Conservation (phyloP, 305 asterid species). For the Rubia peregrina region DNA sequence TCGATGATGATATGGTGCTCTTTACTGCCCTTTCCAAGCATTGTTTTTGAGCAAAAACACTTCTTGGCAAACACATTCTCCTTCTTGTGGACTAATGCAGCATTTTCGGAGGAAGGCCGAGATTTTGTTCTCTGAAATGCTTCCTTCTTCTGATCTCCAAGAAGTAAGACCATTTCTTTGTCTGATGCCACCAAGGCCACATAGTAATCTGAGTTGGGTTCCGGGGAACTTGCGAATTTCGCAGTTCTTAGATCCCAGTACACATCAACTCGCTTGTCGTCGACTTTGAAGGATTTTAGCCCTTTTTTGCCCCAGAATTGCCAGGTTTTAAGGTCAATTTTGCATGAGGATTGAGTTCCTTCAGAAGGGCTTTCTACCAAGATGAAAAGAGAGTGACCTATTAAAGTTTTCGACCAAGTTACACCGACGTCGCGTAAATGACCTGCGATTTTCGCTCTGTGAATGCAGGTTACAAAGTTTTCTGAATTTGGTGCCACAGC, state of each 20-base stretch:
- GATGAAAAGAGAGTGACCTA: conserved; percentile 55
- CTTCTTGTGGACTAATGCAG: conserved; percentile 53
- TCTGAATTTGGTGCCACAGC: conserved; percentile 31
- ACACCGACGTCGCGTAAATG: conserved; percentile 33
- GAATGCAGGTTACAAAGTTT: conserved; percentile 58
- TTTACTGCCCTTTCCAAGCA: conserved; percentile 44
- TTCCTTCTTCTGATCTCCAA: conserved; percentile 69
- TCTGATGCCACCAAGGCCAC: conserved; percentile 49
- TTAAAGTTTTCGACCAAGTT: conserved; percentile 65
- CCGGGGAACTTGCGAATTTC: conserved; percentile 47
- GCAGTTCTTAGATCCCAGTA: conserved; percentile 76
- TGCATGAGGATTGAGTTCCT: conserved; percentile 55
- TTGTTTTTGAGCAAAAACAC: conserved; percentile 60
- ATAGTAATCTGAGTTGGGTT: conserved; percentile 60
- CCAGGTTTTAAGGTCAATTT: conserved; percentile 83
- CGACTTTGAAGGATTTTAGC: conserved; percentile 51
- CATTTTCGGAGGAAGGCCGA: conserved; percentile 33
- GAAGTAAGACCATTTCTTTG: conserved; percentile 46
- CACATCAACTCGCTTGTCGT: conserved; percentile 52
- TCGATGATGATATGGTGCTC: conserved; percentile 70
- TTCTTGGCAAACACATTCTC: conserved; percentile 65
- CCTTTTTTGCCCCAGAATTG: conserved; percentile 94
- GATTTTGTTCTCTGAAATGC: conserved; percentile 57
- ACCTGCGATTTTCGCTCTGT: conserved; percentile 39
- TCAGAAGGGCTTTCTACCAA: conserved; percentile 38